Evolutionary conservation across 2,329 filamentous ascomycete genomes (phyloP).

Genomic region (Colletotrichum spaethianum): DNA sequence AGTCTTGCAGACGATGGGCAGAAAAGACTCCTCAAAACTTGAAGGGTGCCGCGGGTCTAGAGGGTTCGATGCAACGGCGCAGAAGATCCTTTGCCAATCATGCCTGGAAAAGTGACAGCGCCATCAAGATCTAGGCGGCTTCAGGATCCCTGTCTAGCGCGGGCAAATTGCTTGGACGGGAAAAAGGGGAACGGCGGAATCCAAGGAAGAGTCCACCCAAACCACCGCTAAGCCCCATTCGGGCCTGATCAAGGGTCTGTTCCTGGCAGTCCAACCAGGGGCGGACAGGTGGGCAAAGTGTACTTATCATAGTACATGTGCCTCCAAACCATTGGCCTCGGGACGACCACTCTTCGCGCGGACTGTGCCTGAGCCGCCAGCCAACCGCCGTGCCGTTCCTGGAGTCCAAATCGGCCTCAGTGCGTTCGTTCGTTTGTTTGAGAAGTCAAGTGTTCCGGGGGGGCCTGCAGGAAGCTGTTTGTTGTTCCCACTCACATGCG

Average conservation of each 20-base stretch:
- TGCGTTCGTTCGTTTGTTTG: constrained; percentile 7
- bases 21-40: too few species aligned
- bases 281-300: background rate
- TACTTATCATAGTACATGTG: constrained; percentile 19
- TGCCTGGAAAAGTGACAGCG: constrained; percentile 23
- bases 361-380: constrained; percentile 28
- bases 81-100: constrained; percentile 33
- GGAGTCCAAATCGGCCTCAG: background rate
- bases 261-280: constrained; percentile 26
- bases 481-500: constrained; percentile 6
- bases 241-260: constrained; percentile 16
- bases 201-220: background rate
- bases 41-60: constrained; percentile 13
- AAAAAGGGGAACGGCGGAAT: constrained; percentile 25
- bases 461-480: constrained; percentile 15
- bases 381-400: constrained; percentile 36
- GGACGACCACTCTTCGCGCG: constrained; percentile 19
- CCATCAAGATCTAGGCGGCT: constrained; percentile 39
- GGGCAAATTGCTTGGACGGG: background rate
- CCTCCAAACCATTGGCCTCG: constrained; percentile 26
- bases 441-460: background rate
- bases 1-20: background rate
- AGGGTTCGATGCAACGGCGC: constrained; percentile 25
- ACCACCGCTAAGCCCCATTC: background rate
- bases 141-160: constrained; percentile 34